Evolutionary conservation across 805 yeast species (phyloP).

Genomic region (Kodamaea sagamina): DNA sequence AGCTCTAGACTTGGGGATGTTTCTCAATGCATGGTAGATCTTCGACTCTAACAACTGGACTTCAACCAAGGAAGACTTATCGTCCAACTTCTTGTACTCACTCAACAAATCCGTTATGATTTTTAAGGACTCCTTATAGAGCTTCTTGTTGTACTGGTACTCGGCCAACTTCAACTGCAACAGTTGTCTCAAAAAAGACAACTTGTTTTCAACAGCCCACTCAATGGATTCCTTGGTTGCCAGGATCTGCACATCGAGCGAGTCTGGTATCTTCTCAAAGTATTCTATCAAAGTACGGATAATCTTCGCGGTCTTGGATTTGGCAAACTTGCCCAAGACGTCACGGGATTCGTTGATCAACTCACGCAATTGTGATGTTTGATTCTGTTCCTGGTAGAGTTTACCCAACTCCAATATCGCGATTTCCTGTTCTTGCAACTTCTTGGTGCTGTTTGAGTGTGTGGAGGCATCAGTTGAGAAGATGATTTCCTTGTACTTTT

Average conservation of each 20-base stretch:
- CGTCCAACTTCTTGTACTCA: slow-evolving; percentile 93
- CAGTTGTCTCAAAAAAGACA: slow-evolving; percentile 86
- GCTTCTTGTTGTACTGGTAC: slow-evolving; percentile 64
- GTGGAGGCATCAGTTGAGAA: slow-evolving; percentile 8
- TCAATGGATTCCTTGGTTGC: slow-evolving; percentile 78
- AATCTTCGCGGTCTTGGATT: slow-evolving; percentile 92
- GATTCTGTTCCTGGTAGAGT: slow-evolving; percentile 54
- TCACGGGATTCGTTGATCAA: slow-evolving; percentile 69
- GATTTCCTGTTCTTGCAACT: slow-evolving; percentile 53
- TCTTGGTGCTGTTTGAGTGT: slow-evolving; percentile 24
- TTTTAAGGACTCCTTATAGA: slow-evolving; percentile 68
- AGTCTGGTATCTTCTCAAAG: slow-evolving; percentile 62
- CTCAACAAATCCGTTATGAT: slow-evolving; percentile 70
- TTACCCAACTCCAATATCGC: slow-evolving; percentile 77
- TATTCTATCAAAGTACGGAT: slow-evolving; percentile 78
- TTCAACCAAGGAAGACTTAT: slow-evolving; percentile 91
- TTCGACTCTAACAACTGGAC: slow-evolving; percentile 90
- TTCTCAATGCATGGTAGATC: slow-evolving; percentile 87
- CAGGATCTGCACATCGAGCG: slow-evolving; percentile 67
- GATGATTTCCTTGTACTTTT: slow-evolving; percentile 55
- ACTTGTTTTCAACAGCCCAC: slow-evolving; percentile 82
- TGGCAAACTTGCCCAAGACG: slow-evolving; percentile 79
- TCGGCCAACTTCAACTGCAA: slow-evolving; percentile 82
- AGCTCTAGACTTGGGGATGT: slow-evolving; percentile 87
- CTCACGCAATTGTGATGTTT: slow-evolving; percentile 53